These are phyloP conservation scores for Blastobotrys indianensis DNA, from an alignment of 1,139 yeast species.

Conservation along the genomic window DNA sequence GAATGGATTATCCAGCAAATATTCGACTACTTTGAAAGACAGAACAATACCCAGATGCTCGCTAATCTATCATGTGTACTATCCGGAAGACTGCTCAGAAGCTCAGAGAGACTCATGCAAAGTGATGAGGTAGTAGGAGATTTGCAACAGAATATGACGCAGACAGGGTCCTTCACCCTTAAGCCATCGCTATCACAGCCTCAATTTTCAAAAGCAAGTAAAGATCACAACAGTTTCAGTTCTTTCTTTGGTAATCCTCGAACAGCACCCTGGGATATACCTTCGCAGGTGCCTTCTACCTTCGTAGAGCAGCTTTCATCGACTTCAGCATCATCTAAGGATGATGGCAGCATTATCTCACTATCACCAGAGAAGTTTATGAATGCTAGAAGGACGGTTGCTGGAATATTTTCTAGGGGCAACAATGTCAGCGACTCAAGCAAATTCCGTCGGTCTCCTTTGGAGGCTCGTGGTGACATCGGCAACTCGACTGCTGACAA, in stretches of 20 bases:
- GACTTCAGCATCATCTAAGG: slow-evolving; percentile 16
- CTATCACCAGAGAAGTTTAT: slow-evolving; percentile 26
- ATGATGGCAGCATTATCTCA: slow-evolving; percentile 18
- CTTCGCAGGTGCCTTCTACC: background rate
- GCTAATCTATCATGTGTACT: slow-evolving; percentile 78
- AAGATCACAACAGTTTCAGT: background rate
- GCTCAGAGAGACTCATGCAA: background rate
- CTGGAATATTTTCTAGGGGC: slow-evolving; percentile 28
- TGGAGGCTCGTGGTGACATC: slow-evolving; percentile 4
- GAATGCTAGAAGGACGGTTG: slow-evolving; percentile 20
- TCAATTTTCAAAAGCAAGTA: no score
- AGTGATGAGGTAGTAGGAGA: background rate
- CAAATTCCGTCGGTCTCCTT: background rate
- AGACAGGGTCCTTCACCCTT: background rate
- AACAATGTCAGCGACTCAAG: background rate
- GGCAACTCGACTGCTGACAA: slow-evolving; percentile 8
- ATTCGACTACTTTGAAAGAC: slow-evolving; percentile 55
- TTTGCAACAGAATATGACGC: background rate
- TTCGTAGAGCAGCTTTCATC: slow-evolving; percentile 4
- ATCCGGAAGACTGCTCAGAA: slow-evolving; percentile 17
- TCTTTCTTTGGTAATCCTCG: slow-evolving; percentile 5
- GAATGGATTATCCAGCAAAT: slow-evolving; percentile 63
- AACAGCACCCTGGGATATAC: slow-evolving; percentile 17
- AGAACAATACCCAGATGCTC: slow-evolving; percentile 77
- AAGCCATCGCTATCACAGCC: background rate